Evolutionary conservation across 2,329 filamentous ascomycete species (phyloP).

Genomic region (Ascosphaera acerosa): DNA sequence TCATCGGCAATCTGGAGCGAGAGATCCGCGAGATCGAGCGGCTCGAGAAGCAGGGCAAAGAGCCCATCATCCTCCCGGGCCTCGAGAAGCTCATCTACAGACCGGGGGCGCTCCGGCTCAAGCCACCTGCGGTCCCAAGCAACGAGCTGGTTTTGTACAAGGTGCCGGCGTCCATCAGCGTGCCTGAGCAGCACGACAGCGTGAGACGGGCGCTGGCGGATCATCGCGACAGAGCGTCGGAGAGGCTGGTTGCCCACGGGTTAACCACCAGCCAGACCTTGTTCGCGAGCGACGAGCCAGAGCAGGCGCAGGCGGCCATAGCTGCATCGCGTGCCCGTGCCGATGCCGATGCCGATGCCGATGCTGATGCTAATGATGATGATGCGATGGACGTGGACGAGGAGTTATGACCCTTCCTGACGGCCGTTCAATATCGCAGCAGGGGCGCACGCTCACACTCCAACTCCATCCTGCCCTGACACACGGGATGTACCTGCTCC

Average conservation of each 20-base stretch:
- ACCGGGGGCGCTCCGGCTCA: constrained; percentile 35
- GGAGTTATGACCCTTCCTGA: constrained; percentile 1
- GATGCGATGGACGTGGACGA: constrained; percentile 12
- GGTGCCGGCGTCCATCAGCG: constrained; percentile 48
- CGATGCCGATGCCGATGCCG: neutral
- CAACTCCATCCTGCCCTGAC: neutral
- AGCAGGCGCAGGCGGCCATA: neutral
- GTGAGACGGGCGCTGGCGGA: constrained; percentile 69
- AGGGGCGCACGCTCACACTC: constrained; percentile 1
- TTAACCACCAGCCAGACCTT: neutral
- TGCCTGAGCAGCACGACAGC: constrained; percentile 45
- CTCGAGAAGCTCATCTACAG: constrained; percentile 54
- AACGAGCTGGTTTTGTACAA: constrained; percentile 61
- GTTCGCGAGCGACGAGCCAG: neutral
- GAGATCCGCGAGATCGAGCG: constrained; percentile 49
- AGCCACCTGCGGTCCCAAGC: constrained; percentile 23
- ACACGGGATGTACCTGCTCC: neutral
- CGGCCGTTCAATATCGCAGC: too few relatives aligned
- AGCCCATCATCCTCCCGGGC: constrained; percentile 57
- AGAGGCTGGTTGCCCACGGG: constrained; percentile 11
- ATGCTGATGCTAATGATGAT: constrained; percentile 3
- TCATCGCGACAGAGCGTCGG: constrained; percentile 40
- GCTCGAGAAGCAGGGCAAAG: constrained; percentile 30
- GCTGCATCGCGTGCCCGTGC: neutral
- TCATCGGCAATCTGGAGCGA: constrained; percentile 73